Percentiles rank a stretch among this genome's conserved stretches.
These are phyloP conservation scores for Colletotrichum sp. DNA, from an alignment of 2,329 filamentous ascomycete species.

Conservation along the genomic window DNA sequence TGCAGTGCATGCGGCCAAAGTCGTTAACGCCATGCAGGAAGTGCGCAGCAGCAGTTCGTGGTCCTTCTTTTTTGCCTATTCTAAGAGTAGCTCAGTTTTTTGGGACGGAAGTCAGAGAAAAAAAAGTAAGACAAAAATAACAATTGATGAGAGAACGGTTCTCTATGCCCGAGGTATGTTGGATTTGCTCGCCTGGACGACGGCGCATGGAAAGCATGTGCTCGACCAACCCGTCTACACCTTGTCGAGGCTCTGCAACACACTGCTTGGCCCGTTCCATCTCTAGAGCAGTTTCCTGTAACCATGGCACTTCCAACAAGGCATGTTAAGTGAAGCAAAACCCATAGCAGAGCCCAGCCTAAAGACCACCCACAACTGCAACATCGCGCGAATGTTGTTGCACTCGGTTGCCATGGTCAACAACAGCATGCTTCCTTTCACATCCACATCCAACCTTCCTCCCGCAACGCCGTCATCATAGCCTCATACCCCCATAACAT, in stretches of 20 bases:
- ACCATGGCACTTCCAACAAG: not conserved
- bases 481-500: not conserved
- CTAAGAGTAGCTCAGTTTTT: not conserved
- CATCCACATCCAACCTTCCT: not conserved
- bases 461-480: not conserved
- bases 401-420: not conserved
- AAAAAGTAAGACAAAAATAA: not conserved
- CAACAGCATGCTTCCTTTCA: not conserved
- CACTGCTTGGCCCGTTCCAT: not conserved
- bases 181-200: not conserved
- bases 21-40: not conserved
- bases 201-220: not conserved
- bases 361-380: not conserved
- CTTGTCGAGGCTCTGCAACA: not conserved
- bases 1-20: not conserved
- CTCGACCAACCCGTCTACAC: not conserved
- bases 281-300: not conserved
- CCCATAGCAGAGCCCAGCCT: not conserved
- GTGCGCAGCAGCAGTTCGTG: not conserved
- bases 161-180: not conserved
- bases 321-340: not conserved
- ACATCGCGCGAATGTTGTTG: not conserved
- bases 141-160: not conserved
- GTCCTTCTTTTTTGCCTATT: not conserved
- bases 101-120: not conserved